Evolutionary conservation across 495 filamentous ascomycete species (phyloP), one percentile per base, ranked within the genome.

Genomic region (Hypomontagnella monticulosa): DNA sequence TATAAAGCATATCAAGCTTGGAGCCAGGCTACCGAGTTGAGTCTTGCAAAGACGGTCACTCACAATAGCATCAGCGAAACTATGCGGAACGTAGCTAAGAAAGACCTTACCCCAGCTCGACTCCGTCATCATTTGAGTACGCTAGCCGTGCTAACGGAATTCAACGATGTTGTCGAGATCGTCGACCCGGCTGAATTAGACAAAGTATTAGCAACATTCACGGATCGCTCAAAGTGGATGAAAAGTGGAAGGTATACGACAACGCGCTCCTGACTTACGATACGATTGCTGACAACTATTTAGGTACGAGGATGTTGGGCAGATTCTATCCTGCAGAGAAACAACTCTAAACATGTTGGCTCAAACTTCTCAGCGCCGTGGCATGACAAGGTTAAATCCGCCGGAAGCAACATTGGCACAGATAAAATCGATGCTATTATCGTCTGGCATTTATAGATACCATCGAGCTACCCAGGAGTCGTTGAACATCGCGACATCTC

Each of bases 391-490:
- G 18, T 64, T 91, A 16, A 81, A 77, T 19, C 76, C 80, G 3
- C 81, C 83, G 38, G 86, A 90, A 57, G 83, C 88, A n/a, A 87
- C 89, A 36, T 74, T 91, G 6, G 78, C 89, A 9, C 91, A 97
- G 72, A 85, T 92, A 14, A 84, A 88, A 48, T 84, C 84, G 10
- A 84, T 96, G 64, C 80, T 97, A 2, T 76, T 87, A 20, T 89
- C 92, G 1, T 88, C 93, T 5, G 78, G 84, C 40, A 84, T 96
- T 50, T 90, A 89, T 60, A 85, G 92, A 46, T 85, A 83, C 56
- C 92, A 97, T 72, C 90, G 84, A 32, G 89, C 90, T 15, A 83
- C 90, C 2, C 94, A 98, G 71, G 91, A 95, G 66, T 93, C 93
- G 1, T 73, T 98, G 30, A 90, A 92, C 63, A 83, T 89, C 7